Conservation (phyloP, 2,329 filamentous ascomycete species). For the Neoarthrinium moseri region DNA sequence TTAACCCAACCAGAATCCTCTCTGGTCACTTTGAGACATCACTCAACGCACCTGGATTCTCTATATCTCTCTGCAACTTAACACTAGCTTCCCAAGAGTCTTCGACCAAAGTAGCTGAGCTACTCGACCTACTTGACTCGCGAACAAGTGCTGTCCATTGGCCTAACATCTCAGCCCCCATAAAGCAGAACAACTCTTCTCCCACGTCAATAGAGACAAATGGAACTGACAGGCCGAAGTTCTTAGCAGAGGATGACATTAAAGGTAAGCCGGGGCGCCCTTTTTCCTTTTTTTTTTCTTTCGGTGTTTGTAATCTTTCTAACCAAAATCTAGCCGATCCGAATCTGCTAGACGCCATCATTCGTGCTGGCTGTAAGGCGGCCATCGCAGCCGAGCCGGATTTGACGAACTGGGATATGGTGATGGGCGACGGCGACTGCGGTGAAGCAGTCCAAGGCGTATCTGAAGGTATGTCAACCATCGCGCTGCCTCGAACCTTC, state of each 20-base stretch:
- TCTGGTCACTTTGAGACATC: constrained; percentile 50
- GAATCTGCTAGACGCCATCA: constrained; percentile 20
- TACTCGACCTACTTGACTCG: constrained; percentile 46
- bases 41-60: constrained; percentile 55
- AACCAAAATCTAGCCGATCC: constrained; percentile 22
- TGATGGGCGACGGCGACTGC: constrained; percentile 33
- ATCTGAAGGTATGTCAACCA: constrained; percentile 11
- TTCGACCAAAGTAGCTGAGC: constrained; percentile 25
- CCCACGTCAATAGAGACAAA: not conserved
- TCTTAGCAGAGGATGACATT: constrained; percentile 8
- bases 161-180: constrained; percentile 33
- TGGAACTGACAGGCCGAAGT: not conserved
- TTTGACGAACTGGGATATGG: constrained; percentile 31
- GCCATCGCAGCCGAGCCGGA: constrained; percentile 32
- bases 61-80: constrained; percentile 52
- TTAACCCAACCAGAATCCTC: constrained; percentile 45
- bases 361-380: constrained; percentile 28
- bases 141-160: constrained; percentile 50
- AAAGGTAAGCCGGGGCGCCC: constrained; percentile 11
- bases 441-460: constrained; percentile 28
- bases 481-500: not conserved
- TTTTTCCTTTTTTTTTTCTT: not conserved
- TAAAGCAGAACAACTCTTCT: not conserved
- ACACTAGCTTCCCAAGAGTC: constrained; percentile 29
- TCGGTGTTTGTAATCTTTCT: not conserved